Conservation (phyloP, 441 rosid species). For the Gossypium lobatum region DNA sequence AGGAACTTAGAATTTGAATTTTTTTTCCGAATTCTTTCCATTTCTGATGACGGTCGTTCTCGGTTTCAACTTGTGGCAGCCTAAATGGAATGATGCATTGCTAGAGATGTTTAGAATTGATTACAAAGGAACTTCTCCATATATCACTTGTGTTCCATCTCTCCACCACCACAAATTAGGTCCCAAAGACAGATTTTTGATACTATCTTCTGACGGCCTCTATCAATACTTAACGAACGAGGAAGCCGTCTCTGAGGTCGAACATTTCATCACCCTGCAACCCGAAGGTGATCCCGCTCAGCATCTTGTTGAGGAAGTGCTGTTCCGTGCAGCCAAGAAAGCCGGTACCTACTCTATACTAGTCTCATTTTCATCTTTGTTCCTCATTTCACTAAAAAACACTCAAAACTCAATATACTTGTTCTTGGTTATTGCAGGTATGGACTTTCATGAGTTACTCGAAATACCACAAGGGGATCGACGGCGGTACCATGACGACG, state of each 20-base stretch:
- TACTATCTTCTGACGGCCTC: conserved; percentile 82
- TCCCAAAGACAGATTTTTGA: conserved; percentile 67
- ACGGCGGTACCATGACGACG: conserved; percentile 86
- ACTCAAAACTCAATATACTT: background rate
- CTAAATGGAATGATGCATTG: conserved; percentile 83
- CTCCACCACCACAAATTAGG: conserved; percentile 80
- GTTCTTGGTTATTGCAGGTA: conserved; percentile 46
- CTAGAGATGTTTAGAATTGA: conserved; percentile 88
- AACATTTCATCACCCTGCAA: conserved; percentile 62
- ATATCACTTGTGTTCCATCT: conserved; percentile 66
- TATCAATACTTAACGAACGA: conserved; percentile 89
- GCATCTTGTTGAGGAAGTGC: conserved; percentile 78
- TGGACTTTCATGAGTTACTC: conserved; percentile 86
- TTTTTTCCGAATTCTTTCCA: background rate
- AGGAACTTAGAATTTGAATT: background rate
- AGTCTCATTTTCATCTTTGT: background rate
- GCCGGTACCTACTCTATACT: conserved; percentile 51
- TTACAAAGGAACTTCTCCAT: conserved; percentile 73
- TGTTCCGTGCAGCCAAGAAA: conserved; percentile 91
- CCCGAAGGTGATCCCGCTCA: conserved; percentile 99
- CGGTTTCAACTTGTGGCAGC: conserved; percentile 42
- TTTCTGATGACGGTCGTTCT: conserved; percentile 10
- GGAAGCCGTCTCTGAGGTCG: conserved; percentile 82
- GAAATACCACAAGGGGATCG: conserved; percentile 97
- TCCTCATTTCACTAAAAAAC: background rate